Base-by-base conservation (phyloP, 2,329 filamentous ascomycete species). In the Fusarium tricinctum region DNA sequence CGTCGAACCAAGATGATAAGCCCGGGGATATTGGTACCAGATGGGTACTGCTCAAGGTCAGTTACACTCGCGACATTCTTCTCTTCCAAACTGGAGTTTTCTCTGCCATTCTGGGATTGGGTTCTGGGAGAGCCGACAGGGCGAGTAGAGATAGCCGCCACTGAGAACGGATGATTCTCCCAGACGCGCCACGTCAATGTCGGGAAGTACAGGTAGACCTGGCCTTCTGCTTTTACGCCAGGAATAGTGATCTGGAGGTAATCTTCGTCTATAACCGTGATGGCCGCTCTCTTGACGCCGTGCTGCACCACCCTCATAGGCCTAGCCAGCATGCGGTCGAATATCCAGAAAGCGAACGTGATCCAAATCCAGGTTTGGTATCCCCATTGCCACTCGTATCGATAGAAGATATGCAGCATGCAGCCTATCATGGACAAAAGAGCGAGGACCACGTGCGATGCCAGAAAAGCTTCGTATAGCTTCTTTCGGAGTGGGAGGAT, bases 91-190 rank as follows among this genome's bases (percentile, higher is more conserved):
- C n/a, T 8, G 2, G 4, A 6, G 13, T 10, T 6, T 19, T 9
- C 10, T 12, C 26, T 57, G 7, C 61, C 53, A 4, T 69, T 65
- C 10, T 57, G 52, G 9, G 58, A 54, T 20, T 32, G 50, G 9
- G 40, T 51, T 8, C 2, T 2, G 8, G 4, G 26, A 4, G 2
- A 7, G 1, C 3, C 7, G 19, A 5, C 15, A 19, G 44, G 42
- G 8, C 63, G 64, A 7, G 63, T 56, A 48, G 66, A 71, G 44
- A 49, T 42, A 8, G 53, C 62, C 10, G 73, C 67, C 5, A 76
- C 70, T 3, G 75, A 77, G 48, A 78, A 77, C 1, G 76, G 75
- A 32, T 78, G 75, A 40, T 71, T 76, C 42, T 77, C 76, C 76
- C 75, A 77, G 22, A 75, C 42, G 17, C 74, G 70, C 75, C 75